phyloP scores from a whole-genome alignment of 148 eudicot genomes.

The Chenopodium quinoa region DNA sequence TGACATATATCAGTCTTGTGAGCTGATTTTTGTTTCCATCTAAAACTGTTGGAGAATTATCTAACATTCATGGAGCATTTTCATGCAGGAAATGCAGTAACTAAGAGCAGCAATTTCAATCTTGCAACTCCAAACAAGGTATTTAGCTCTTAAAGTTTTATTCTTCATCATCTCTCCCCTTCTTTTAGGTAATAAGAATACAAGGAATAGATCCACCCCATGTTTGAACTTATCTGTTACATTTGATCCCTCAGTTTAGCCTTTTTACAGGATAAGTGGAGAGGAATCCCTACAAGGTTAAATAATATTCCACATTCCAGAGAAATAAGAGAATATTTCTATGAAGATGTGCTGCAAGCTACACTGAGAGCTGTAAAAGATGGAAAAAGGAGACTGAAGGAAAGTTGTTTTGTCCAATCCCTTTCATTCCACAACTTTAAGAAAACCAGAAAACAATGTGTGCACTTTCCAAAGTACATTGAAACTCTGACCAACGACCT shows the following conservation, averaged over 20 bases:
- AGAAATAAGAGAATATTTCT: constrained; percentile 94
- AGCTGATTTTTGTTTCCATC: neutral
- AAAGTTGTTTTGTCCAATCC: constrained; percentile 15
- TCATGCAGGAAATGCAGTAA: constrained; percentile 42
- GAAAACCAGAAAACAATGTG: neutral
- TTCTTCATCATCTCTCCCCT: neutral
- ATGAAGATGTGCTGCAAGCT: constrained; percentile 84
- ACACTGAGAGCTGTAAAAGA: constrained; percentile 77
- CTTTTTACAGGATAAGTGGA: constrained; percentile 66
- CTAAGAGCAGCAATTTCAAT: constrained; percentile 35
- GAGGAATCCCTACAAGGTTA: constrained; percentile 95
- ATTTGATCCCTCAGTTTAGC: constrained; percentile 25
- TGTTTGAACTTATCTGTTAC: neutral
- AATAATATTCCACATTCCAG: constrained; percentile 97
- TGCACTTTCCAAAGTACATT: neutral
- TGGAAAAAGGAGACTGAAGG: constrained; percentile 82
- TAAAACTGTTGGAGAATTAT: neutral
- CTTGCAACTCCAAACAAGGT: constrained; percentile 46
- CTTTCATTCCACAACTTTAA: neutral
- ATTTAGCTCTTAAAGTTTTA: constrained; percentile 9
- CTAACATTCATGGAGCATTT: too few species aligned
- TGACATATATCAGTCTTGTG: neutral
- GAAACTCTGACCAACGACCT: neutral
- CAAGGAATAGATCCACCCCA: neutral
- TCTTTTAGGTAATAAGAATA: neutral